These are phyloP conservation scores for Hypericum perforatum DNA, from an alignment of 345 rosid species.

Conservation along the genomic window DNA sequence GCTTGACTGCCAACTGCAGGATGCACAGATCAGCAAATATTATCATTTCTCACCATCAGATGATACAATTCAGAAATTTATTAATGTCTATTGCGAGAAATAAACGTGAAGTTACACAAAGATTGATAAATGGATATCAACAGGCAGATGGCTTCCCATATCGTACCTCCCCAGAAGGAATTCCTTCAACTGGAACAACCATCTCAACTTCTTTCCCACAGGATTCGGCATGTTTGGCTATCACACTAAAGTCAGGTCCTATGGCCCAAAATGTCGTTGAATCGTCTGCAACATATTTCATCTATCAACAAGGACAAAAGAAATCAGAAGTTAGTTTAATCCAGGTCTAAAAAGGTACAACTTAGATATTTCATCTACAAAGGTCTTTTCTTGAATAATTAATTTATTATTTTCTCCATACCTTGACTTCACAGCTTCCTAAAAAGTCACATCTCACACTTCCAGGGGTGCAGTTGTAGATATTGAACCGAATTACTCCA, in stretches of 20 bases:
- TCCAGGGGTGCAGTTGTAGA: conserved; percentile 51
- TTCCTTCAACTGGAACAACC: conserved; percentile 88
- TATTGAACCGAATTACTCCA: conserved; percentile 61
- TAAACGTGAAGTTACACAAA: no score
- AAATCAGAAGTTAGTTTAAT: background rate
- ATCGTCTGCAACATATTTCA: conserved; percentile 75
- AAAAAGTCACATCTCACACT: conserved; percentile 58
- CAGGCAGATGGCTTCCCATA: background rate
- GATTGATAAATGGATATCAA: no score
- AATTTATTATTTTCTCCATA: conserved; percentile 9
- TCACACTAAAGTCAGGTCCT: conserved; percentile 60
- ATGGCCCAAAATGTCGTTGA: conserved; percentile 88
- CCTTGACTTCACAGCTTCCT: conserved; percentile 92
- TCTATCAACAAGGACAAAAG: conserved; percentile 30
- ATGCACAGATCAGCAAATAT: background rate
- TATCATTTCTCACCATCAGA: no score
- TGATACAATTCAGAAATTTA: no score
- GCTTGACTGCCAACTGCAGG: conserved; percentile 63
- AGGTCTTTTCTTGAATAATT: no score
- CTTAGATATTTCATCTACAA: no score
- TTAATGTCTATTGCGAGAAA: no score
- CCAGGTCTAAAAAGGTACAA: no score
- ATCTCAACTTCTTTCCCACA: conserved; percentile 83
- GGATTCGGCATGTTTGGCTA: conserved; percentile 63
- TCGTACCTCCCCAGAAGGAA: conserved; percentile 63